A percentile compares a stretch with the other conserved stretches of the same genome.
These are phyloP conservation scores for Ophioceras dolichostomum DNA, from an alignment of 2,329 filamentous ascomycete species.

Conservation along the genomic window DNA sequence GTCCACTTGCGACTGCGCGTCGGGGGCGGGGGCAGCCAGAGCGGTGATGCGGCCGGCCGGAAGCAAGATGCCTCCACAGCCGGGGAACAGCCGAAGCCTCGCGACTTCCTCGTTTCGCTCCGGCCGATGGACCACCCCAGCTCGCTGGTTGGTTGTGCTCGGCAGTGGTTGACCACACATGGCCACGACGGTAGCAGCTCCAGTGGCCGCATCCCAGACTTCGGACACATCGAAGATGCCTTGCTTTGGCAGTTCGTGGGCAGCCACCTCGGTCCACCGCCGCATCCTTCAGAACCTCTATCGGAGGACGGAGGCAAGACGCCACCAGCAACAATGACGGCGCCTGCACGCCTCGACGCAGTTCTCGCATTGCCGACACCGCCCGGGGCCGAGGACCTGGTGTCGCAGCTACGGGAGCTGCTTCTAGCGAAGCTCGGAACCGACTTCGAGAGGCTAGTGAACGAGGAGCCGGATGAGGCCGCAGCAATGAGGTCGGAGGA, in stretches of 20 bases:
- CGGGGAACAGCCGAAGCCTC: slow-evolving; percentile 12
- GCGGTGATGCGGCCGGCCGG: slow-evolving; percentile 7
- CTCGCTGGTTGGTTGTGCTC: slow-evolving; percentile 31
- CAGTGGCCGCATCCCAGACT: too few species aligned
- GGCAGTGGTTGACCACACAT: slow-evolving; percentile 21
- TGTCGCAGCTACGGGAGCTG: slow-evolving; percentile 17
- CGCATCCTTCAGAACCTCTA: too few species aligned
- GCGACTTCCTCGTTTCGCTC: slow-evolving; percentile 40
- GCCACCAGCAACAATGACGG: slow-evolving; percentile 5
- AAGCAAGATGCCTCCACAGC: too few species aligned
- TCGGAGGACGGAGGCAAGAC: slow-evolving; percentile 5
- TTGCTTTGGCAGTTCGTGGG: slow-evolving; percentile 38
- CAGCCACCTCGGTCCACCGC: slow-evolving; percentile 16
- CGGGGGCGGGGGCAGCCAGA: slow-evolving; percentile 12
- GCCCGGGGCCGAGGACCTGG: slow-evolving; percentile 28
- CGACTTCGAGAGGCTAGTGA: slow-evolving; percentile 29
- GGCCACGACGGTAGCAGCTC: too few species aligned
- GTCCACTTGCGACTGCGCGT: slow-evolving; percentile 38
- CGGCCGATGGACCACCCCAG: slow-evolving; percentile 32
- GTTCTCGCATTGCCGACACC: slow-evolving; percentile 14
- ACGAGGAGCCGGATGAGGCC: slow-evolving; percentile 24
- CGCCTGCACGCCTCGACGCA: slow-evolving; percentile 9
- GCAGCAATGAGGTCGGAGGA: slow-evolving; percentile 17
- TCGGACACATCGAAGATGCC: slow-evolving; percentile 38
- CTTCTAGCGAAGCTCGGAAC: slow-evolving; percentile 23